Evolutionary conservation across 1,284 basidiomycete species (phyloP).

Genomic region (Boletus sp.): DNA sequence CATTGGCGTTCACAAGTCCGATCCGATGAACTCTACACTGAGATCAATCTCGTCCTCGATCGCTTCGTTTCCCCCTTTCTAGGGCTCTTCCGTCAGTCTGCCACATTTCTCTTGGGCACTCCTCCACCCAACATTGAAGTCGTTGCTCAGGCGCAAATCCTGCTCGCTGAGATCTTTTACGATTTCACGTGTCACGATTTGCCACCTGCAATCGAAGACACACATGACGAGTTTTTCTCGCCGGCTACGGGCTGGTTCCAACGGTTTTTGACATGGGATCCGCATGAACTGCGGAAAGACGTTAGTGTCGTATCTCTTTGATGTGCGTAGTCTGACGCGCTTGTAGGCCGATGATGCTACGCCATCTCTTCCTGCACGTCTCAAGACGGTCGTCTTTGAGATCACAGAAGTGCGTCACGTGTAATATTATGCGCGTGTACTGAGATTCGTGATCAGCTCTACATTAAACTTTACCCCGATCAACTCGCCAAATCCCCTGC

Average conservation of each 20-base stretch:
- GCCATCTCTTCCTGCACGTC: constrained; percentile 82
- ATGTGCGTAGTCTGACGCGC: constrained; percentile 17
- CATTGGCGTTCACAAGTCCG: constrained; percentile 93
- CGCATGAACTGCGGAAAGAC: constrained; percentile 68
- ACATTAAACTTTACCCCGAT: constrained; percentile 91
- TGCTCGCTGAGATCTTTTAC: constrained; percentile 88
- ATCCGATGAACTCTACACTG: constrained; percentile 84
- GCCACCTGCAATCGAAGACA: constrained; percentile 93
- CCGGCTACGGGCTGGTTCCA: constrained; percentile 73
- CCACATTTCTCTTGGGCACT: constrained; percentile 53
- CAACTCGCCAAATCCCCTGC: constrained; percentile 72
- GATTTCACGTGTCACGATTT: constrained; percentile 96
- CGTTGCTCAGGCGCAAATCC: constrained; percentile 75
- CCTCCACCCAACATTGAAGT: constrained; percentile 47
- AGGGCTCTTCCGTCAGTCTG: constrained; percentile 76
- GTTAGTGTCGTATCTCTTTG: constrained; percentile 48
- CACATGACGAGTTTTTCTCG: constrained; percentile 81
- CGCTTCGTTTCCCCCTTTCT: constrained; percentile 88
- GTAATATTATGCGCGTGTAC: background rate
- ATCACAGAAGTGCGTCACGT: constrained; percentile 69
- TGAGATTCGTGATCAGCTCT: constrained; percentile 59
- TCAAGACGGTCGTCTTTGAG: constrained; percentile 91
- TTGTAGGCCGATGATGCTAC: constrained; percentile 79
- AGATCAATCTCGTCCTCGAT: constrained; percentile 91
- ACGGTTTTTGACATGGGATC: constrained; percentile 81